Evolutionary conservation across 371 early-diverging fungal genomes (phyloP), one percentile per base, ranked within the genome.

Genomic region (Apophysomyces ossiformis): DNA sequence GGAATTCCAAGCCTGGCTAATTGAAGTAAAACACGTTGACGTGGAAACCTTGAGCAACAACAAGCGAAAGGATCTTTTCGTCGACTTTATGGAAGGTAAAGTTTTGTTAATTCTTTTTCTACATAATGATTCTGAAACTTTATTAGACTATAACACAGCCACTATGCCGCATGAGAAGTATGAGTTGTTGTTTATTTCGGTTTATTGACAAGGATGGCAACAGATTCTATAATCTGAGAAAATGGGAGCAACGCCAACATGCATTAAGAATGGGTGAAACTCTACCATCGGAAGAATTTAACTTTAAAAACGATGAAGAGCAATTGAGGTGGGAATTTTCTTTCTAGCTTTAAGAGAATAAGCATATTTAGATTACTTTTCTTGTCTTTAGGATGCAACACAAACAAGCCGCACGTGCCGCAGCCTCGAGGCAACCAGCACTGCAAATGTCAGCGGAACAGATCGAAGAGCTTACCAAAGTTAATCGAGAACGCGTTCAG

Each of bases 1-100:
- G 81, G 91, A 92, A 76, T 91, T 90, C 60, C 87, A 90, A 65
- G 85, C 89, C 16, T 92, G 93, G 93, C 60, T 92, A 12, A 75
- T 90, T 57, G 91, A 92, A 63, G 85, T 91, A 39, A 90, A 90
- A 69, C 69, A 86, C 11, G 77, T 83, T 12, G 75, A 85, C 59
- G 84, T 89, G 0, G 89, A 89, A 63, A 81, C 77, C 3, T 59
- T 89, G 12, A 76, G 77, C 13, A 82, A 85, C 16, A 72, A 35
- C 43, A 82, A 82, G 60, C 84, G 85, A 63, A 91, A 90, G 66
- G 82, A 87, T 38, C 68, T 87, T 62, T 91, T 91, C 69, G 47
- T 77, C 12, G 90, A 89, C 35, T 92, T 89, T 65, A 88, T 89
- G 85, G 92, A 92, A 66, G 79, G 79, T 75, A 70, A 64, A 18